Percentiles rank a stretch among this genome's conserved stretches.
Evolutionary conservation across 1,139 yeast genomes (phyloP).

Genomic region (Yamadazyma conglobata): DNA sequence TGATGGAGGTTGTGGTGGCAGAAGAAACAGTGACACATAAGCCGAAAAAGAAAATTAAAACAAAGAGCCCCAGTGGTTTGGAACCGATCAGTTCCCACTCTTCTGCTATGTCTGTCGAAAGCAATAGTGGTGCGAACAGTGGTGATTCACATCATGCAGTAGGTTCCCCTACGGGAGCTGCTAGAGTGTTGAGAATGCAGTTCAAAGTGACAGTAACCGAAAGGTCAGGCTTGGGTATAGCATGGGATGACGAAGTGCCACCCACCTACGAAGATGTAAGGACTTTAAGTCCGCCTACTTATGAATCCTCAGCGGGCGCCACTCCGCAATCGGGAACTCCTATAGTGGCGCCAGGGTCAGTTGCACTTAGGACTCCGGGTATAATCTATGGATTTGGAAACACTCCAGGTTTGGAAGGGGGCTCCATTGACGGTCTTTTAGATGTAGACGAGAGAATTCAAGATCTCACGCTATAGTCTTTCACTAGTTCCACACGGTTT

Average conservation of each 20-base stretch:
- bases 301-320: slow-evolving; percentile 31
- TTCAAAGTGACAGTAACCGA: slow-evolving; percentile 79
- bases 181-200: slow-evolving; percentile 92
- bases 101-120: slow-evolving; percentile 13
- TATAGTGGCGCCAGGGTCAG: slow-evolving; percentile 10
- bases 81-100: slow-evolving; percentile 29
- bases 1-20: slow-evolving; percentile 88
- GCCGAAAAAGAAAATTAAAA: slow-evolving; percentile 13
- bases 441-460: slow-evolving; percentile 36
- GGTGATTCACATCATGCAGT: slow-evolving; percentile 27
- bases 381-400: slow-evolving; percentile 45
- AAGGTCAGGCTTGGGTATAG: slow-evolving; percentile 90
- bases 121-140: slow-evolving; percentile 2
- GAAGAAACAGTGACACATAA: slow-evolving; percentile 65
- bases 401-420: slow-evolving; percentile 29
- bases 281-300: slow-evolving; percentile 83
- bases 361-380: slow-evolving; percentile 15
- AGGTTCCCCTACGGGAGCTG: slow-evolving; percentile 90
- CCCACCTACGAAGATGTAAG: slow-evolving; percentile 88
- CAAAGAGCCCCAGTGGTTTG: slow-evolving; percentile 17
- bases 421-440: slow-evolving; percentile 24
- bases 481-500: too few relatives aligned
- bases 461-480: slow-evolving; percentile 27
- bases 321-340: slow-evolving; percentile 10
- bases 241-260: slow-evolving; percentile 99